Percentiles rank a stretch among this genome's conserved stretches.
Conservation (phyloP, 257 asterid species). For the Fraxinus excelsior region DNA sequence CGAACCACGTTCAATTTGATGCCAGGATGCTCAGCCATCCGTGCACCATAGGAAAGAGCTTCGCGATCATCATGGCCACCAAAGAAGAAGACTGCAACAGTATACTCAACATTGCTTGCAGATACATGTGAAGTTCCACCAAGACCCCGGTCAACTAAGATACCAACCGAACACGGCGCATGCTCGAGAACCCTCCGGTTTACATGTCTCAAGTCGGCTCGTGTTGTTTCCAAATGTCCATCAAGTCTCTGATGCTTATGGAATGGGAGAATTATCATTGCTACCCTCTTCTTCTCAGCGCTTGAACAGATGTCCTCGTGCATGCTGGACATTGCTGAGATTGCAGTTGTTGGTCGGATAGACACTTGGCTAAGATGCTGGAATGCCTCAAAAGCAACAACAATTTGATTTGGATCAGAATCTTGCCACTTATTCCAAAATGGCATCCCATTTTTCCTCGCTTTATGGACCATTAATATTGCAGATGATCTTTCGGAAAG, state of each 20-base stretch:
- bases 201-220: conserved; percentile 51
- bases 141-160: conserved; percentile 65
- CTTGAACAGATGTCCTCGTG: conserved; percentile 64
- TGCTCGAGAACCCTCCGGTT: conserved; percentile 62
- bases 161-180: conserved; percentile 71
- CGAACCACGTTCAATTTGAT: conserved; percentile 44
- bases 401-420: conserved; percentile 42
- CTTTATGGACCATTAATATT: conserved; percentile 70
- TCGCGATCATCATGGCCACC: conserved; percentile 75
- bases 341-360: conserved; percentile 65
- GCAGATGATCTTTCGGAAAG: conserved; percentile 79
- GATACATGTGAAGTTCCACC: conserved; percentile 66
- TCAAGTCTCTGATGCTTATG: conserved; percentile 66
- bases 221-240: conserved; percentile 62
- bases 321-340: conserved; percentile 63
- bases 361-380: conserved; percentile 70
- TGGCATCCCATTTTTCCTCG: conserved; percentile 60
- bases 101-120: conserved; percentile 55
- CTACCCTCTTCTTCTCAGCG: conserved; percentile 51
- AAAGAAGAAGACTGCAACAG: conserved; percentile 50
- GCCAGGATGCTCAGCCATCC: conserved; percentile 77
- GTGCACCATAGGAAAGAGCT: conserved; percentile 60
- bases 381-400: conserved; percentile 68
- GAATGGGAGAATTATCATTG: conserved; percentile 64
- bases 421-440: conserved; percentile 53